Percentiles rank a stretch among this genome's conserved stretches.
phyloP scores from a whole-genome alignment of 805 yeast species.

The Ogataea salicorniae region DNA sequence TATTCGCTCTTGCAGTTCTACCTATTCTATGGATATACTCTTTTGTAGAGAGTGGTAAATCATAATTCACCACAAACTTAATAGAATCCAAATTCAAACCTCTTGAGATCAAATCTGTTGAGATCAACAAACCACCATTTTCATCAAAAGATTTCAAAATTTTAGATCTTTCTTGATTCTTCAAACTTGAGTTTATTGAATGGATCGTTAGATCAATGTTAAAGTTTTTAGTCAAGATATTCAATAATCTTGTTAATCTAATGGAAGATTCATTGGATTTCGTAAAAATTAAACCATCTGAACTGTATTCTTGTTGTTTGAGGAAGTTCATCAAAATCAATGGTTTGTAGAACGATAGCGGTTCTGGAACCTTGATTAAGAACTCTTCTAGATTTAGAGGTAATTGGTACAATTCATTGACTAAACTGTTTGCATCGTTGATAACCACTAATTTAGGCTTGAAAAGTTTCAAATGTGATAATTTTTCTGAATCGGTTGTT shows the following conservation, averaged over 20 bases:
- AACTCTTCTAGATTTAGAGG: conserved; percentile 45
- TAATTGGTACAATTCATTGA: conserved; percentile 53
- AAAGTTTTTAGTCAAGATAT: conserved; percentile 33
- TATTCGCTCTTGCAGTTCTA: conserved; percentile 92
- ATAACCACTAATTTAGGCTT: conserved; percentile 74
- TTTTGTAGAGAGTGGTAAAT: conserved; percentile 79
- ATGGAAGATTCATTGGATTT: conserved; percentile 83
- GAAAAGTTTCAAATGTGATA: conserved; percentile 63
- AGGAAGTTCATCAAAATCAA: conserved; percentile 59
- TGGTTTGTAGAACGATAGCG: conserved; percentile 57
- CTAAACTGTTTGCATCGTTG: conserved; percentile 42
- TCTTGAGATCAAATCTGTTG: conserved; percentile 93
- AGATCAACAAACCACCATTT: conserved; percentile 49
- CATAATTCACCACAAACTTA: conserved; percentile 80
- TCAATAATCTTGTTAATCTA: conserved; percentile 63
- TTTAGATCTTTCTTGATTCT: conserved; percentile 47
- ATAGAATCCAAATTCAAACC: conserved; percentile 80
- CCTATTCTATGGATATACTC: conserved; percentile 97
- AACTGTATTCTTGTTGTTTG: conserved; percentile 24
- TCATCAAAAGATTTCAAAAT: conserved; percentile 55
- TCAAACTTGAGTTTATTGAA: conserved; percentile 56
- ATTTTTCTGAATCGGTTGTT: conserved; percentile 86
- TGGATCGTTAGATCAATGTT: conserved; percentile 24
- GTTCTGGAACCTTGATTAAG: conserved; percentile 25
- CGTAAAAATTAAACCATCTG: conserved; percentile 55